Conservation (phyloP, 805 yeast species). For the Suhomyces faveliae region DNA sequence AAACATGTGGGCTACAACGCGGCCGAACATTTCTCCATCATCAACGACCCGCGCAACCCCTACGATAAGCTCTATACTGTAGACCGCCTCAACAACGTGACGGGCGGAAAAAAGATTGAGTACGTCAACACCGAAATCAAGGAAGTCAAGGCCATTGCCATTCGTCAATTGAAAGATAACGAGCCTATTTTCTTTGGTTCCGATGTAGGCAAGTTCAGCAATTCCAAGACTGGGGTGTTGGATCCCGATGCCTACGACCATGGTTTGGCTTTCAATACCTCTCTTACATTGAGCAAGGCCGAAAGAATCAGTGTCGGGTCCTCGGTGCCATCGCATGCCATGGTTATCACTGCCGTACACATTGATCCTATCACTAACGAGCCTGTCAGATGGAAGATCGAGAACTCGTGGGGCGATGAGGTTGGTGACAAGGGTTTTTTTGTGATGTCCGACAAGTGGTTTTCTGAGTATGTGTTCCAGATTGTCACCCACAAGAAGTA, state of each 20-base stretch:
- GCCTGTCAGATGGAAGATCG: slow-evolving; percentile 45
- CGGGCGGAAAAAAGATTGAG: slow-evolving; percentile 65
- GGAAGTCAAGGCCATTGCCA: slow-evolving; percentile 57
- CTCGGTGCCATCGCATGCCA: slow-evolving; percentile 86
- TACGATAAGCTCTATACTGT: slow-evolving; percentile 64
- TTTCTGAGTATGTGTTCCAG: slow-evolving; percentile 43
- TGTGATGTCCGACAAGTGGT: slow-evolving; percentile 45
- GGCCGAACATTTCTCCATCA: slow-evolving; percentile 57
- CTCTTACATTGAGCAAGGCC: slow-evolving; percentile 53
- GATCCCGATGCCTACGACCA: slow-evolving; percentile 71
- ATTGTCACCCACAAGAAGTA: slow-evolving; percentile 38
- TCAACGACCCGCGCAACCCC: slow-evolving; percentile 80
- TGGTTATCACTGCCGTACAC: slow-evolving; percentile 81
- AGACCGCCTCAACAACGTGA: slow-evolving; percentile 71
- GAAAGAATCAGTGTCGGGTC: slow-evolving; percentile 70
- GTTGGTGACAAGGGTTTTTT: slow-evolving; percentile 43
- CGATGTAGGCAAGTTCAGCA: slow-evolving; percentile 79
- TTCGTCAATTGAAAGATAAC: slow-evolving; percentile 65
- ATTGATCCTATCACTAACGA: slow-evolving; percentile 48
- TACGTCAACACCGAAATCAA: slow-evolving; percentile 69
- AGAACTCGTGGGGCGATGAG: slow-evolving; percentile 44
- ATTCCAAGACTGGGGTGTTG: slow-evolving; percentile 64
- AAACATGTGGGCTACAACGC: slow-evolving; percentile 54
- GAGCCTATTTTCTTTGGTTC: slow-evolving; percentile 87
- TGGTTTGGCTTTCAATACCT: slow-evolving; percentile 53